Percentiles rank a stretch among this genome's conserved stretches.
These are phyloP conservation scores for Ramaria rubella DNA, from an alignment of 768 basidiomycete species.

Conservation along the genomic window DNA sequence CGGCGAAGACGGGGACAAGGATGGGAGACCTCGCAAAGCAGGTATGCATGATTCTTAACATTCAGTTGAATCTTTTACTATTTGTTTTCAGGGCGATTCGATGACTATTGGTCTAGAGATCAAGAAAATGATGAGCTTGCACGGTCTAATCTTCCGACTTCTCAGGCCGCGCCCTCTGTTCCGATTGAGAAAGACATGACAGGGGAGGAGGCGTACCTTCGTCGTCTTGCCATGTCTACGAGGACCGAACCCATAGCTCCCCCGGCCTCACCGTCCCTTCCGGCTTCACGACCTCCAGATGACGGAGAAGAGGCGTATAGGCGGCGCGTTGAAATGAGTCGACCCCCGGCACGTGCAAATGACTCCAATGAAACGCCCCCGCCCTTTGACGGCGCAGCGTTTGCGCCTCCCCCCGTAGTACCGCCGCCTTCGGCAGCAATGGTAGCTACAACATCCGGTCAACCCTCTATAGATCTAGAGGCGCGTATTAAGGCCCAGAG, in stretches of 20 bases:
- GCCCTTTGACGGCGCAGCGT: conserved; percentile 25
- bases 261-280: not conserved
- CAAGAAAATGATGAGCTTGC: conserved; percentile 38
- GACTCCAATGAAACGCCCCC: conserved; percentile 6
- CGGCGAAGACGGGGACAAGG: conserved; percentile 53
- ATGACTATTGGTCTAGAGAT: conserved; percentile 45
- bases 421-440: conserved; percentile 51
- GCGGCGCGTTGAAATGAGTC: conserved; percentile 53
- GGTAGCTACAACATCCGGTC: conserved; percentile 49
- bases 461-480: conserved; percentile 46
- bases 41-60: conserved; percentile 35
- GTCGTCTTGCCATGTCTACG: conserved; percentile 60
- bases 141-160: conserved; percentile 17
- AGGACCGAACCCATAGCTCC: conserved; percentile 13
- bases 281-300: conserved; percentile 24
- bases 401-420: conserved; percentile 21
- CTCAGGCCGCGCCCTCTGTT: conserved; percentile 30
- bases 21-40: conserved; percentile 58
- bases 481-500: conserved; percentile 45
- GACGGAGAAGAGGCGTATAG: conserved; percentile 67
- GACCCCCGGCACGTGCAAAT: conserved; percentile 21
- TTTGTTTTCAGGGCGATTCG: conserved; percentile 36
- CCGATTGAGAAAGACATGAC: conserved; percentile 38
- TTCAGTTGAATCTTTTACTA: conserved; percentile 9
- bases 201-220: conserved; percentile 77